A percentile compares a stretch with the other conserved stretches of the same genome.
Evolutionary conservation across 1,139 yeast genomes (phyloP).

Genomic region (Taphrina confusa): DNA sequence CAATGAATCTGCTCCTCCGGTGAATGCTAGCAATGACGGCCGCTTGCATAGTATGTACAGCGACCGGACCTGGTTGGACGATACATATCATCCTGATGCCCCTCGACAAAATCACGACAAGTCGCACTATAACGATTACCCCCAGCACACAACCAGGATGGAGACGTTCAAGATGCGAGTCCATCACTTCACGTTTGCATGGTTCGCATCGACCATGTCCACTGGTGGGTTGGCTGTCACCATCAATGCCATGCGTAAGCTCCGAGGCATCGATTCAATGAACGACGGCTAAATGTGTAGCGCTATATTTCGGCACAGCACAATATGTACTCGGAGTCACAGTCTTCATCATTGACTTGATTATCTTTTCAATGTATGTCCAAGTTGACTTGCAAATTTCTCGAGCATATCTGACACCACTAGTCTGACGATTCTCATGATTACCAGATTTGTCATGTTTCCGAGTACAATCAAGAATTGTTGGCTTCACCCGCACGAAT

Average conservation of each 20-base stretch:
- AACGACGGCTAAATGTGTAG: background rate
- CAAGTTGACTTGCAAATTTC: too few species aligned
- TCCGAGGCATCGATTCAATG: background rate
- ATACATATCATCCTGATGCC: constrained; percentile 4
- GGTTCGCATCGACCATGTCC: constrained; percentile 34
- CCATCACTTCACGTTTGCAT: constrained; percentile 32
- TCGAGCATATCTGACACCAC: too few species aligned
- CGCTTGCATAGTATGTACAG: background rate
- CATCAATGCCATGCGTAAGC: constrained; percentile 13
- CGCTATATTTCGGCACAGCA: constrained; percentile 6
- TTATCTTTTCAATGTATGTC: constrained; percentile 5
- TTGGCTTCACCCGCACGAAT: constrained; percentile 27
- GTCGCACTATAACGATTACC: background rate
- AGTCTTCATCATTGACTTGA: constrained; percentile 9
- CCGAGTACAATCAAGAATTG: constrained; percentile 26
- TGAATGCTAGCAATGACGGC: too few species aligned
- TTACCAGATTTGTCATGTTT: constrained; percentile 14
- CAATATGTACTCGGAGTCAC: constrained; percentile 12
- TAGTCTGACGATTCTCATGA: constrained; percentile 11
- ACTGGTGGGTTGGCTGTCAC: constrained; percentile 32
- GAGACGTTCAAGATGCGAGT: constrained; percentile 6
- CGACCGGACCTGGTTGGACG: background rate
- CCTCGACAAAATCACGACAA: background rate
- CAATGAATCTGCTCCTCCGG: too few species aligned
- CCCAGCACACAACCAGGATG: background rate